These are phyloP conservation scores for Wickerhamomyces subpelliculosus DNA, from an alignment of 805 yeast species.

Conservation along the genomic window DNA sequence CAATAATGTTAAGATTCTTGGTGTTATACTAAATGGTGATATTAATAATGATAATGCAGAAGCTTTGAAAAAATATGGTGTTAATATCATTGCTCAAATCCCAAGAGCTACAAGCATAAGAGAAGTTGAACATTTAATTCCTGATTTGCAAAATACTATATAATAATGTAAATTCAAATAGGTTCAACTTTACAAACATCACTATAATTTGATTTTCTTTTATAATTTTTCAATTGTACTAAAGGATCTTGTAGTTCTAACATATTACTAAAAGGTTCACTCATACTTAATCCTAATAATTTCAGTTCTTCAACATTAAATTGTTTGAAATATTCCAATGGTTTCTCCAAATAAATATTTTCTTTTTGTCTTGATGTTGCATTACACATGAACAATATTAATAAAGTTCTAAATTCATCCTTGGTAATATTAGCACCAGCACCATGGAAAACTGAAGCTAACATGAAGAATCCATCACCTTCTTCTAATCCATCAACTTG, in stretches of 20 bases:
- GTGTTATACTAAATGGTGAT: conserved; percentile 21
- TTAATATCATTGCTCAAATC: conserved; percentile 22
- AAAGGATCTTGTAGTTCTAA: conserved; percentile 5
- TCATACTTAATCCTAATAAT: conserved; percentile 3
- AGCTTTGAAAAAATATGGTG: conserved; percentile 16
- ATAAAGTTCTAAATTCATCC: conserved; percentile 20
- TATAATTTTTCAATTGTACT: not conserved
- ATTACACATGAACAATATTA: conserved; percentile 23
- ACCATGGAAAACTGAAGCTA: conserved; percentile 25
- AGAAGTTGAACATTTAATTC: conserved; percentile 1
- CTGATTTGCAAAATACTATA: not conserved
- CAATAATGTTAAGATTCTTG: conserved; percentile 16
- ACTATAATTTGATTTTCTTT: conserved; percentile 1
- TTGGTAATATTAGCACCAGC: conserved; percentile 24
- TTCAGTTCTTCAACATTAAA: conserved; percentile 4
- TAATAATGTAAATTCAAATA: not conserved
- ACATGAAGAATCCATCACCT: conserved; percentile 26
- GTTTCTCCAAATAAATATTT: conserved; percentile 18
- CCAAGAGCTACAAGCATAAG: conserved; percentile 21
- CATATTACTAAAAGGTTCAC: conserved; percentile 7
- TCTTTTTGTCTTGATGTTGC: conserved; percentile 25
- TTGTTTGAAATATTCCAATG: conserved; percentile 19
- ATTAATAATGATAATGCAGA: conserved; percentile 16
- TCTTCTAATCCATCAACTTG: conserved; percentile 24
- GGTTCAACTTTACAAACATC: conserved; percentile 3